phyloP scores from a whole-genome alignment of 73 alveolate genomes.

The Stentor coeruleus region DNA sequence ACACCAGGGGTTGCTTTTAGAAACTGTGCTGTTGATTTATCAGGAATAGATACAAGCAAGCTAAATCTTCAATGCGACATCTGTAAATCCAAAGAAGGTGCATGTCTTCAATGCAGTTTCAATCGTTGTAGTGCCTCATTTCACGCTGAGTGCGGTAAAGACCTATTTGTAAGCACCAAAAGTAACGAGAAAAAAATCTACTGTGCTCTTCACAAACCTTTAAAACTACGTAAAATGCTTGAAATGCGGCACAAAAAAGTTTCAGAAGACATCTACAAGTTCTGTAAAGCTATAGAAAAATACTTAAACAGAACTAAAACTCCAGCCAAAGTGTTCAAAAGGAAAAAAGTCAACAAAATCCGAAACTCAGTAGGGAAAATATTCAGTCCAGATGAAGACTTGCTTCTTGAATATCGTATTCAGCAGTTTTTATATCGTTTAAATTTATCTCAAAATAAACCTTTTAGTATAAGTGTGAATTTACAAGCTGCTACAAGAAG shows the following conservation, averaged over 20 bases:
- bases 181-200: not conserved
- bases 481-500: slow-evolving; percentile 16
- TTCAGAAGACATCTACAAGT: not conserved
- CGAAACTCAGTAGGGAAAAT: not conserved
- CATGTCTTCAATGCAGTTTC: not conserved
- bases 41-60: not conserved
- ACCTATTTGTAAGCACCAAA: not conserved
- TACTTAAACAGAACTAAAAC: not conserved
- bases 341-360: not conserved
- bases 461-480: not conserved
- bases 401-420: not conserved
- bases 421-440: slow-evolving; percentile 7
- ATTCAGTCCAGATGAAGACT: not conserved
- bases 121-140: not conserved
- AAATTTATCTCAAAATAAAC: not conserved
- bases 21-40: not conserved
- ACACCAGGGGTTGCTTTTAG: not conserved
- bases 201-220: slow-evolving; percentile 13
- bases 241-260: not conserved
- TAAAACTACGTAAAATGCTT: slow-evolving; percentile 10
- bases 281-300: slow-evolving; percentile 15
- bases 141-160: not conserved
- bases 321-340: not conserved
- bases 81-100: not conserved
- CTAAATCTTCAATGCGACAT: not conserved